phyloP scores from a whole-genome alignment of 1,284 basidiomycete genomes.

The Trichosporon faecale region DNA sequence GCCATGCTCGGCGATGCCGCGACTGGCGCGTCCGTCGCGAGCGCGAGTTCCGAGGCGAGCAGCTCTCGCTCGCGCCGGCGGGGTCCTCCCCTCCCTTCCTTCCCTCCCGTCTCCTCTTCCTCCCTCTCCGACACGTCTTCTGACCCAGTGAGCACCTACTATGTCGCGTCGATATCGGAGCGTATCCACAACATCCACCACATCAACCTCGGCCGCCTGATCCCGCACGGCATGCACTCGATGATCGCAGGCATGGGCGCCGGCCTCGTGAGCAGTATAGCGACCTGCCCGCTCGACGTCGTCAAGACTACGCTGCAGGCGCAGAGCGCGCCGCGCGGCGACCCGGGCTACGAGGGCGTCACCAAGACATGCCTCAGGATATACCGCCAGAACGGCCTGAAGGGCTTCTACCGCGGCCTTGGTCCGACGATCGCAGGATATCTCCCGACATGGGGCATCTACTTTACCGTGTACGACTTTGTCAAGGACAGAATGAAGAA shows the following conservation, averaged over 20 bases:
- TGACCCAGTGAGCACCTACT: neutral
- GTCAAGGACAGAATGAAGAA: slow-evolving; percentile 77
- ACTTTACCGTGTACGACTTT: slow-evolving; percentile 94
- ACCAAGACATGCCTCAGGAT: slow-evolving; percentile 71
- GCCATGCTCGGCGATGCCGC: slow-evolving; percentile 26
- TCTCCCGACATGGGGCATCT: slow-evolving; percentile 95
- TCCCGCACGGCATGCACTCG: slow-evolving; percentile 48
- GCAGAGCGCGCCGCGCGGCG: slow-evolving; percentile 65
- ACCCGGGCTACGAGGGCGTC: slow-evolving; percentile 71
- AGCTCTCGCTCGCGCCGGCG: slow-evolving; percentile 22
- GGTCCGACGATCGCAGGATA: slow-evolving; percentile 94
- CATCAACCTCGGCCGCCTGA: neutral
- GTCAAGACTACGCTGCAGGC: slow-evolving; percentile 97
- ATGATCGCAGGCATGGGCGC: slow-evolving; percentile 58
- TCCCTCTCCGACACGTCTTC: neutral
- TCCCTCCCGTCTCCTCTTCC: slow-evolving; percentile 7
- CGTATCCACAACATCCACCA: neutral
- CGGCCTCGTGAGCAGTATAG: slow-evolving; percentile 85
- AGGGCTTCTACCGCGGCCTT: slow-evolving; percentile 86
- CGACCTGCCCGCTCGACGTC: slow-evolving; percentile 96
- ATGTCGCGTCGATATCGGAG: slow-evolving; percentile 8
- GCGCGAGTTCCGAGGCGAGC: slow-evolving; percentile 30
- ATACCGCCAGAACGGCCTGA: slow-evolving; percentile 68
- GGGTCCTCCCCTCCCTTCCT: neutral
- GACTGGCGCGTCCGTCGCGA: neutral